Conservation (phyloP, 2,329 filamentous ascomycete species). For the Coleophoma eucalyptorum region DNA sequence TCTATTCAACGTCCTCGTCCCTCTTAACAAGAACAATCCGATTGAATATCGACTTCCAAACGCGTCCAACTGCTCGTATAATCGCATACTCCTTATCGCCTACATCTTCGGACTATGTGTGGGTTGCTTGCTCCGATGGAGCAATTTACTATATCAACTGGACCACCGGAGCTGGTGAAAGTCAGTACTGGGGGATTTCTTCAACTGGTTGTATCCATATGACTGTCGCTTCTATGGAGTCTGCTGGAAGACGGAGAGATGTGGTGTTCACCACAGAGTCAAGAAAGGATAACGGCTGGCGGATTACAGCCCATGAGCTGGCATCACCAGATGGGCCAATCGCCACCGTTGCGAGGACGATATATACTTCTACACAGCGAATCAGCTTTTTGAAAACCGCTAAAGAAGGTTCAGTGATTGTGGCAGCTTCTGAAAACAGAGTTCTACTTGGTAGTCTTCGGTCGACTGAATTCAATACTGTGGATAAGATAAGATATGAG, state of each 20-base stretch:
- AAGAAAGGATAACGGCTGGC: slow-evolving; percentile 24
- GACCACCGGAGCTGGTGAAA: slow-evolving; percentile 41
- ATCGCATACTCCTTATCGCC: slow-evolving; percentile 37
- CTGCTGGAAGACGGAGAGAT: slow-evolving; percentile 25
- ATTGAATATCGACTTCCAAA: slow-evolving; percentile 31
- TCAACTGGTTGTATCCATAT: slow-evolving; percentile 28
- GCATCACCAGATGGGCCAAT: slow-evolving; percentile 24
- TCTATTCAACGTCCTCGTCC: slow-evolving; percentile 80
- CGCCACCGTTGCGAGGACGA: slow-evolving; percentile 25
- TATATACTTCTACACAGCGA: slow-evolving; percentile 34
- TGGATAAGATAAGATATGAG: slow-evolving; percentile 47
- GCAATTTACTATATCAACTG: slow-evolving; percentile 55
- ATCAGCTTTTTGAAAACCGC: slow-evolving; percentile 48
- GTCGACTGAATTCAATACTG: slow-evolving; percentile 24
- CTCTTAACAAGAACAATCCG: slow-evolving; percentile 71
- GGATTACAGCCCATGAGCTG: slow-evolving; percentile 29
- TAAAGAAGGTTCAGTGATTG: slow-evolving; percentile 53
- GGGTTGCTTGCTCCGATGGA: slow-evolving; percentile 58
- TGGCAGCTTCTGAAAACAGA: slow-evolving; percentile 47
- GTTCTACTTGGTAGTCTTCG: slow-evolving; percentile 57
- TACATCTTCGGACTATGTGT: slow-evolving; percentile 43
- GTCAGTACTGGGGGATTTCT: slow-evolving; percentile 35
- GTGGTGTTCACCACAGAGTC: slow-evolving; percentile 29
- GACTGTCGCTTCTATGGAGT: slow-evolving; percentile 30
- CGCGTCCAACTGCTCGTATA: slow-evolving; percentile 22